Evolutionary conservation across 805 yeast genomes (phyloP).

Genomic region (Cyberlindnera americana): DNA sequence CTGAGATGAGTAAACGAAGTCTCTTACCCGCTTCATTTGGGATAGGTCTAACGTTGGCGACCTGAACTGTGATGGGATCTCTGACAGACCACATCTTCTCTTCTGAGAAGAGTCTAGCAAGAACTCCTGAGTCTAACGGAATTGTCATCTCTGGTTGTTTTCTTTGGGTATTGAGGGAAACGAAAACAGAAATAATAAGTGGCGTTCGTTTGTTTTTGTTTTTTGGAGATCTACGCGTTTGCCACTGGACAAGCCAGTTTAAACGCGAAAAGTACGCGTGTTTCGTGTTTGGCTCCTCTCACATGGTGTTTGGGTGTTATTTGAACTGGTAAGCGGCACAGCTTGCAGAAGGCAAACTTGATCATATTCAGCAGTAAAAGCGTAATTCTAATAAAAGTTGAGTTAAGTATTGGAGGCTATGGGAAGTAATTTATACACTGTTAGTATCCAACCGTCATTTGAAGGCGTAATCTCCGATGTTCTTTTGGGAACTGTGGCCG

Average conservation of each 20-base stretch:
- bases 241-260: conserved; percentile 1
- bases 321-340: no score
- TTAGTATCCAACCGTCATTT: conserved; percentile 41
- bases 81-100: conserved; percentile 17
- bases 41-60: conserved; percentile 34
- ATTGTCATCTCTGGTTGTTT: conserved; percentile 6
- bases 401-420: background rate
- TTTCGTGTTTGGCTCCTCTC: no score
- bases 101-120: conserved; percentile 21
- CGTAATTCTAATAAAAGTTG: no score
- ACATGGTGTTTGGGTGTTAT: background rate
- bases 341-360: no score
- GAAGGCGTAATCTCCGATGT: conserved; percentile 41
- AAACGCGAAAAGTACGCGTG: conserved; percentile 1
- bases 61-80: conserved; percentile 34
- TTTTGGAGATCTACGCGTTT: background rate
- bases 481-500: conserved; percentile 15
- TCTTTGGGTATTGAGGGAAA: background rate
- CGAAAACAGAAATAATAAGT: no score
- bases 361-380: no score
- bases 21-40: conserved; percentile 40
- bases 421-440: conserved; percentile 12
- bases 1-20: conserved; percentile 46
- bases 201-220: conserved; percentile 9
- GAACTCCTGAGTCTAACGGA: conserved; percentile 16